Base-by-base conservation (phyloP, 129 eudicot genomes). In the Lactuca saligna region DNA sequence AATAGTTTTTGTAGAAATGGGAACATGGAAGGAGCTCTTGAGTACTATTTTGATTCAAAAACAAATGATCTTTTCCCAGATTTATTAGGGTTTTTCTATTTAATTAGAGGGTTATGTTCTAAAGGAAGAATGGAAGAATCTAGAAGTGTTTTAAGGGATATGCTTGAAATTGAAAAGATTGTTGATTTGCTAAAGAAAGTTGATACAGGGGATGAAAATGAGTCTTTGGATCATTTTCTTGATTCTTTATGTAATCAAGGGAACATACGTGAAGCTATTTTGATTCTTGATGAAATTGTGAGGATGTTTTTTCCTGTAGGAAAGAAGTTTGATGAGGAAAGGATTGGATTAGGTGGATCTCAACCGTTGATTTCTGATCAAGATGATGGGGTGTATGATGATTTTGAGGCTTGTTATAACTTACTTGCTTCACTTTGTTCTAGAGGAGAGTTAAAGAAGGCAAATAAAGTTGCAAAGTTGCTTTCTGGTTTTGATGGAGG, bases 101-200 rank as follows among this genome's bases (percentile, higher is more conserved):
- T 94, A 59, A 48, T 87, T 15, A 84, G 87, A 73, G 97, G 99
- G 37, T 68, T 89, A 53, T 89, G 81, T 81, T 82, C 95, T 2
- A 89, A 94, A 80, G 99, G 99, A 63, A 78, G 96, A 69, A 87
- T 94, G 97, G 97, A 89, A 89, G 99, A 94, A 79, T 86, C 97
- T 14, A 81, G 90, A 62, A 80, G 83, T 76, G 68, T 94, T 55
- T 63, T 89, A 50, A 78, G 87, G 68, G 95, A 86, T 79, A 94
- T 87, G 99, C 93, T 94, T 77, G 83, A 85, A 74, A 75, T 67
- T 17, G 76, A 66, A 73, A 79, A 85, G 9, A 76, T 81, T 68
- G 63, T 87, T 25, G 69, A 80, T 73, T 54, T 87, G 66, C 54
- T 94, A 60, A 79, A 73, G 5, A 82, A 73, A 60, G 86, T 89